Evolutionary conservation across 192 early-diverging fungal species (phyloP), one percentile per base, ranked within the genome.

Genomic region (Coemansia pectinata): DNA sequence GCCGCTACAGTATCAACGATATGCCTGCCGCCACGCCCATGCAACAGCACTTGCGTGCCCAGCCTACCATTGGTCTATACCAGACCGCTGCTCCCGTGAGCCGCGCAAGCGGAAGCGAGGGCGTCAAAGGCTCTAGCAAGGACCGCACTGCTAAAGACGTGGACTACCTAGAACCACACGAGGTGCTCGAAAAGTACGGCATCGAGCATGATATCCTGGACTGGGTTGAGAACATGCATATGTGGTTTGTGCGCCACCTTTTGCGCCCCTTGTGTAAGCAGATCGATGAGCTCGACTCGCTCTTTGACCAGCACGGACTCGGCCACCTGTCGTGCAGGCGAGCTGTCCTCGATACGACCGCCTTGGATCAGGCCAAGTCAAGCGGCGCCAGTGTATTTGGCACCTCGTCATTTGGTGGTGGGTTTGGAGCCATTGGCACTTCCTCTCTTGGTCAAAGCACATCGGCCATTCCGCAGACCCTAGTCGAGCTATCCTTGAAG

Each of bases 171-270:
- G 81, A 84, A 61, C 81, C 81, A 2, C 73, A 79, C 39, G 77
- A 79, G 66, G 81, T 84, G 12, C 61, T 84, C 33, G 73, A 78
- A 45, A 65, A 58, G 40, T 79, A 70, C 65, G 77, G 73, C 59
- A 65, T 70, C 1, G 81, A 74, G 70, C 67, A 65, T n/a, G 73
- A 78, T 1, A 68, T 82, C 33, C 41, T 71, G 34, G 76, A 68
- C 25, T 79, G 79, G 76, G 66, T 73, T 14, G 84, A 85, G 42
- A 81, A 79, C 59, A 85, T 82, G 76, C 79, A 72, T 34, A 52
- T 53, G 38, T 85, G 84, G 84, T 81, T 82, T 71, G 77, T 77
- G 27, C 73, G 73, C 39, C 84, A 82, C 53, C 63, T 85, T 25
- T 59, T 85, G 53, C 71, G 68, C 10, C 84, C 84, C 19, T 64